phyloP scores from a whole-genome alignment of 140 eudicot species.

The Ambrosia hybrid region DNA sequence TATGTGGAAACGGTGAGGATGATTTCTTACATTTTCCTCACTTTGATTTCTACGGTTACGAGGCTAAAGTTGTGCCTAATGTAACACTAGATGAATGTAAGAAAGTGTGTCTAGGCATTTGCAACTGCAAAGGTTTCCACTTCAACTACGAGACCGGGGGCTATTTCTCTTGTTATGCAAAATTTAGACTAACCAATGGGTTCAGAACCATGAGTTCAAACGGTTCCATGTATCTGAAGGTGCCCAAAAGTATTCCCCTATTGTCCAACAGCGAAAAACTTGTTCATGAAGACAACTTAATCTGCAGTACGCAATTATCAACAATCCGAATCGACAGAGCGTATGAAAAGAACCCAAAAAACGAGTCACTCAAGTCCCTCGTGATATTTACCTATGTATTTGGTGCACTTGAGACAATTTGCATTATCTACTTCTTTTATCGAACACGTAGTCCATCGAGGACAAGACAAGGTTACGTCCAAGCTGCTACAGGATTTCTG shows the following conservation, averaged over 20 bases:
- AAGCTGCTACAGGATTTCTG: conserved; percentile 43
- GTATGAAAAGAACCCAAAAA: conserved; percentile 30
- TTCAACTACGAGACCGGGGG: conserved; percentile 29
- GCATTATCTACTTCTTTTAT: conserved; percentile 30
- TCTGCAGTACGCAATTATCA: conserved; percentile 16
- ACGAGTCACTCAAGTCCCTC: conserved; percentile 28
- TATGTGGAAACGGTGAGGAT: conserved; percentile 19
- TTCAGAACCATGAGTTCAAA: conserved; percentile 26
- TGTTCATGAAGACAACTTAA: conserved; percentile 14
- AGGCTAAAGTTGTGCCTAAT: conserved; percentile 27
- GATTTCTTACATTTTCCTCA: conserved; percentile 35
- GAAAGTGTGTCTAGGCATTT: conserved; percentile 30
- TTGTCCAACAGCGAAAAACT: neutral
- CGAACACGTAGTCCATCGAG: conserved; percentile 19
- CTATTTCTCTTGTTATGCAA: conserved; percentile 32
- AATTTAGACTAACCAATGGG: conserved; percentile 41
- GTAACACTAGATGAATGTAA: conserved; percentile 34
- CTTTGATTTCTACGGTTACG: conserved; percentile 46
- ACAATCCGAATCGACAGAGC: conserved; percentile 27
- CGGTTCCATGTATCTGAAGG: conserved; percentile 32
- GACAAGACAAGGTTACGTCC: conserved; percentile 35
- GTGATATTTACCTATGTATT: conserved; percentile 34
- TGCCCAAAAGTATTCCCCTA: conserved; percentile 23
- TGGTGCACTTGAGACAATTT: conserved; percentile 45
- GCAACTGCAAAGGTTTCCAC: conserved; percentile 55